phyloP scores from a whole-genome alignment of 2,329 filamentous ascomycete species.

The Venturia carpophila region DNA sequence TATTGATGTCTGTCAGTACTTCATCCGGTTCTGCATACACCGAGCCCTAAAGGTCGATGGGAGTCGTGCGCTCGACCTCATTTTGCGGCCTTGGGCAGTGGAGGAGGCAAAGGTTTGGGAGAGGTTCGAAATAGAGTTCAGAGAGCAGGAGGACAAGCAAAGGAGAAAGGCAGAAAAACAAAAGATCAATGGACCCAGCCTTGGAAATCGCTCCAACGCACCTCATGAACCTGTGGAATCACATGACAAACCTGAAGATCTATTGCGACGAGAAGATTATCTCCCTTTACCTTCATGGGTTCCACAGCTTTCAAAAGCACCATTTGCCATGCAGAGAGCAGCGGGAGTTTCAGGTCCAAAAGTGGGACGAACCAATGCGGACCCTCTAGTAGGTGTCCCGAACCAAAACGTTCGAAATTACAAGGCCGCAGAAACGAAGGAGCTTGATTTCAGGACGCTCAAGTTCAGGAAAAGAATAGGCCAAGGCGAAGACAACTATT shows the following conservation, averaged over 20 bases:
- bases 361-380: constrained; percentile 30
- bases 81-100: constrained; percentile 35
- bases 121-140: not conserved
- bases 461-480: constrained; percentile 20
- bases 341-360: constrained; percentile 24
- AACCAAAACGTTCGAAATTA: constrained; percentile 26
- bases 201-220: not conserved
- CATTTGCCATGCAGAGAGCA: constrained; percentile 24
- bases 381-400: constrained; percentile 30
- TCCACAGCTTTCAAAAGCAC: constrained; percentile 22
- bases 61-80: constrained; percentile 30
- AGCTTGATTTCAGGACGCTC: constrained; percentile 5
- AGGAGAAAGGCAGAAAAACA: constrained; percentile 14
- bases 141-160: not conserved
- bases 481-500: constrained; percentile 15
- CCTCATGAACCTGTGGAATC: constrained; percentile 2
- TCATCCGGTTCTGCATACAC: constrained; percentile 29
- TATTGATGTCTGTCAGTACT: constrained; percentile 30
- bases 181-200: not conserved
- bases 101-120: constrained; percentile 1
- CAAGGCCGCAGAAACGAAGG: constrained; percentile 25
- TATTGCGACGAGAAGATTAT: constrained; percentile 9
- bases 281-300: constrained; percentile 29
- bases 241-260: not conserved
- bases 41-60: constrained; percentile 20